A percentile compares a stretch with the other conserved stretches of the same genome.
These are phyloP conservation scores for Acer yangbiense DNA, from an alignment of 345 rosid species.

Conservation along the genomic window DNA sequence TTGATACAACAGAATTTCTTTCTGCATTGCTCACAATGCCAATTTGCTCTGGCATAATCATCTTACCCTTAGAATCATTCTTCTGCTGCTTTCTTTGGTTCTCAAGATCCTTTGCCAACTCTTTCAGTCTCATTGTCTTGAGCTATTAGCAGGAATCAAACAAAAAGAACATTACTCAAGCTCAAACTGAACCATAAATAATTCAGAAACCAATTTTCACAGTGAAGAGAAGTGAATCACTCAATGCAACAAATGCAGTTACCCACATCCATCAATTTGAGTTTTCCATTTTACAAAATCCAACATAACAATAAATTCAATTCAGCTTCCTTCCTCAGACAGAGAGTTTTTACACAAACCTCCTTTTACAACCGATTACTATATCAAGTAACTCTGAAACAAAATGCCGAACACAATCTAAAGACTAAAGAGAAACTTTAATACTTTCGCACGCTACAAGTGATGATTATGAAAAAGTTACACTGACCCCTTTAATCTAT, in stretches of 20 bases:
- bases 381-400: neutral
- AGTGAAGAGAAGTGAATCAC: neutral
- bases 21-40: conserved; percentile 20
- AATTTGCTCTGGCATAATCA: conserved; percentile 26
- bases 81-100: conserved; percentile 53
- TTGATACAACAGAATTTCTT: conserved; percentile 27
- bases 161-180: neutral
- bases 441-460: too few relatives aligned
- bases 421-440: neutral
- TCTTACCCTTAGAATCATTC: conserved; percentile 50
- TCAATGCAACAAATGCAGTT: neutral
- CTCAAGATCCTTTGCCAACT: conserved; percentile 71
- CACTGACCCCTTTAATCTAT: neutral
- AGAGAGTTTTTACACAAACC: neutral
- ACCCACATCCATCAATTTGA: neutral
- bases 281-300: neutral
- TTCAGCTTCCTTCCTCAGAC: neutral
- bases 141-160: conserved; percentile 46
- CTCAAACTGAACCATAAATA: neutral
- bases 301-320: neutral
- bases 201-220: neutral
- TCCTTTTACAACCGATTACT: neutral
- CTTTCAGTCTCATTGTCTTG: conserved; percentile 73
- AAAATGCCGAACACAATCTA: neutral
- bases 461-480: too few relatives aligned